Percentiles rank a stretch among this genome's conserved stretches.
Conservation (phyloP, 176 grass and related monocot species). For the Oryza officinalis region DNA sequence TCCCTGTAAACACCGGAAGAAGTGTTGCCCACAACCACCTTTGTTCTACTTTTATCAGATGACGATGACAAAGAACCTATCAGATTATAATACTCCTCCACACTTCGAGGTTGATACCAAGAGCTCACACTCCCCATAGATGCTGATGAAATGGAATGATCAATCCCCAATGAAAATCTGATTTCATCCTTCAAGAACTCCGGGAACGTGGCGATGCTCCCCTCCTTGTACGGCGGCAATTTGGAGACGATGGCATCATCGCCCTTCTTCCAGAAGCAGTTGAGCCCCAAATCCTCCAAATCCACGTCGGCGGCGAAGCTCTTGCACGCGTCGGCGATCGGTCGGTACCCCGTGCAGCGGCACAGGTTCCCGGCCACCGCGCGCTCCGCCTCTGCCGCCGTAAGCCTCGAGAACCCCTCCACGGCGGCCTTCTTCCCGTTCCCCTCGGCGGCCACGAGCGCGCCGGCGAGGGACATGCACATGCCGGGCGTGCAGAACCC, state of each 20-base stretch:
- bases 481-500: slow-evolving; percentile 92
- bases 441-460: slow-evolving; percentile 57
- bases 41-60: slow-evolving; percentile 32
- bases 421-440: slow-evolving; percentile 1
- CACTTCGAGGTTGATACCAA: slow-evolving; percentile 62
- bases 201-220: slow-evolving; percentile 58
- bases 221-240: slow-evolving; percentile 55
- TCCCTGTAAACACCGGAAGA: slow-evolving; percentile 88
- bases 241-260: slow-evolving; percentile 40
- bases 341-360: slow-evolving; percentile 92
- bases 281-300: slow-evolving; percentile 88
- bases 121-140: neutral
- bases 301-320: slow-evolving; percentile 94
- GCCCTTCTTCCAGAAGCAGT: slow-evolving; percentile 80
- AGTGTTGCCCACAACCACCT: slow-evolving; percentile 82
- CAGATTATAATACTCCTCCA: slow-evolving; percentile 54
- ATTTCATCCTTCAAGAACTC: slow-evolving; percentile 82
- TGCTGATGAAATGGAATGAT: neutral
- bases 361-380: slow-evolving; percentile 83
- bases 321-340: slow-evolving; percentile 84
- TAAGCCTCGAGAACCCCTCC: slow-evolving; percentile 72
- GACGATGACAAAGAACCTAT: slow-evolving; percentile 36
- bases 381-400: slow-evolving; percentile 56
- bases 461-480: slow-evolving; percentile 91
- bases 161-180: slow-evolving; percentile 41